These are phyloP conservation scores for Phytophthora syringae DNA, from an alignment of 352 stramenopile genomes.

Conservation along the genomic window DNA sequence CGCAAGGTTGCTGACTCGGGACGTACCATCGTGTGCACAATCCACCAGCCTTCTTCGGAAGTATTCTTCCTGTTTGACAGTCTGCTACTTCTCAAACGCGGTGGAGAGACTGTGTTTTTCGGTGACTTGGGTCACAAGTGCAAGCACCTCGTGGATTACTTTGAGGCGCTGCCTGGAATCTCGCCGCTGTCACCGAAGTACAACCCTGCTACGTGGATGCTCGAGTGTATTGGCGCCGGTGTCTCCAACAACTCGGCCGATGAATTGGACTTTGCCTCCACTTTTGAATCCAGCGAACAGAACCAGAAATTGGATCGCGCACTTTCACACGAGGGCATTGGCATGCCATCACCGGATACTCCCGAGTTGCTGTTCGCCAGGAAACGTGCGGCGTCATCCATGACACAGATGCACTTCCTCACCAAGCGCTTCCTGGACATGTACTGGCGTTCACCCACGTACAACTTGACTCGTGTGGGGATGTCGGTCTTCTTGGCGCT, in stretches of 20 bases:
- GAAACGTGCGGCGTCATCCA: slow-evolving; percentile 29
- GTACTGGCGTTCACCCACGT: slow-evolving; percentile 70
- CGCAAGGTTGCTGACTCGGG: slow-evolving; percentile 56
- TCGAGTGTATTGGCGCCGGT: slow-evolving; percentile 75
- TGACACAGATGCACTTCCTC: slow-evolving; percentile 32
- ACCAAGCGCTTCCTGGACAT: slow-evolving; percentile 36
- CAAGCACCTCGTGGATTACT: slow-evolving; percentile 53
- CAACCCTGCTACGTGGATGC: slow-evolving; percentile 92
- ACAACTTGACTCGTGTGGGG: slow-evolving; percentile 83
- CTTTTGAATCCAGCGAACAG: slow-evolving; percentile 39
- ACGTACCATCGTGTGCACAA: slow-evolving; percentile 70
- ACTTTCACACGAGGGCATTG: slow-evolving; percentile 22
- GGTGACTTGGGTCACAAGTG: slow-evolving; percentile 66
- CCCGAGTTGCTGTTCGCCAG: slow-evolving; percentile 29
- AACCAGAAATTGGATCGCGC: slow-evolving; percentile 20
- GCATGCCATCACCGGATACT: slow-evolving; percentile 14
- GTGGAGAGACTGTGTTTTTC: slow-evolving; percentile 59
- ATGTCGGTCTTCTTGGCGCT: slow-evolving; percentile 82
- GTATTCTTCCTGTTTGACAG: slow-evolving; percentile 70
- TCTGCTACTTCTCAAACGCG: slow-evolving; percentile 74
- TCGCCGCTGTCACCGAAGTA: slow-evolving; percentile 50
- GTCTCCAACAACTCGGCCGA: slow-evolving; percentile 34
- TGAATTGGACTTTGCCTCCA: slow-evolving; percentile 43
- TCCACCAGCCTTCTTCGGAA: slow-evolving; percentile 26
- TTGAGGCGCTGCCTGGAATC: slow-evolving; percentile 43